Percentiles rank a stretch among this genome's conserved stretches.
phyloP scores from a whole-genome alignment of 106 monocot species.

The Dendrobium catenatum region DNA sequence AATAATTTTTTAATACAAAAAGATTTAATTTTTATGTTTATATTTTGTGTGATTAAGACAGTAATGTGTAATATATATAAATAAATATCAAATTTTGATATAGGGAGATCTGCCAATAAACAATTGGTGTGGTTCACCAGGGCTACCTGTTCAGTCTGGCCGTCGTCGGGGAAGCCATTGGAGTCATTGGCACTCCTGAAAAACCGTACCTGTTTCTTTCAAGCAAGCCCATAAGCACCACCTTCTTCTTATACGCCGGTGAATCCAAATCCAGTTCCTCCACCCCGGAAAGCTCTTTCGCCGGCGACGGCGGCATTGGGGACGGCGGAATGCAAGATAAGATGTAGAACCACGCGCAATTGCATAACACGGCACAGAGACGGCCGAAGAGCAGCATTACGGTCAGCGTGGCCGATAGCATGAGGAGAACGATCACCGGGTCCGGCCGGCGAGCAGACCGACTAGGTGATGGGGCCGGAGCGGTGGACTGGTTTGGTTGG shows the following conservation, averaged over 20 bases:
- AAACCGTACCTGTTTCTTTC: conserved; percentile 13
- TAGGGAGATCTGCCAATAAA: no score
- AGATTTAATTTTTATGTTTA: no score
- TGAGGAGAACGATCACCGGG: background rate
- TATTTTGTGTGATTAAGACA: no score
- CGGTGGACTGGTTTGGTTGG: background rate
- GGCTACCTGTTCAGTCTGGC: background rate
- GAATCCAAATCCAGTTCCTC: conserved; percentile 16
- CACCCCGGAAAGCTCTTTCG: background rate
- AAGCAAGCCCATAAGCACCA: conserved; percentile 24
- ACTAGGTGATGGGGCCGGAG: background rate
- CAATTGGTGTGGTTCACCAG: background rate
- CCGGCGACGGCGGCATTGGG: background rate
- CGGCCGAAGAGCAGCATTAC: conserved; percentile 14
- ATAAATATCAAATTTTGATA: no score
- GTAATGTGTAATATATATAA: no score
- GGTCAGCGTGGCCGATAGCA: background rate
- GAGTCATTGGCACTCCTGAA: background rate
- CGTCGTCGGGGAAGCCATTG: background rate
- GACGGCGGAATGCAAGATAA: background rate
- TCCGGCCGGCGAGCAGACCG: background rate
- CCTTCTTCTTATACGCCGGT: conserved; percentile 29
- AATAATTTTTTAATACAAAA: no score
- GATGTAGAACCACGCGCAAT: conserved; percentile 16
- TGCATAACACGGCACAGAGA: conserved; percentile 16